A percentile compares a stretch with the other conserved stretches of the same genome.
Conservation (phyloP, 495 filamentous ascomycete species). For the Jackrogersella multiformis region DNA sequence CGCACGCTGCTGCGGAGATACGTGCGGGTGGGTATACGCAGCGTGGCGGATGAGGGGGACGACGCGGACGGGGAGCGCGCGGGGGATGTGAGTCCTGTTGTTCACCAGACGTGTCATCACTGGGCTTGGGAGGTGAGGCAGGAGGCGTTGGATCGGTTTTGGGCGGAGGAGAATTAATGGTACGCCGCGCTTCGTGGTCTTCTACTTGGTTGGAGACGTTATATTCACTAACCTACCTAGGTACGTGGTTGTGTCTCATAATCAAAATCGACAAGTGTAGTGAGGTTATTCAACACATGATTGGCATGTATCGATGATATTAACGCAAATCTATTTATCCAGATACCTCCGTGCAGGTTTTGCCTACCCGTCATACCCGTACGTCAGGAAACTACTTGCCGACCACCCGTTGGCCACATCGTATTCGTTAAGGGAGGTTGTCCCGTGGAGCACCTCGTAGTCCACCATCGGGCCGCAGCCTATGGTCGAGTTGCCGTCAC, state of each 20-base stretch:
- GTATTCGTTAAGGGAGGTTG: constrained; percentile 38
- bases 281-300: background rate
- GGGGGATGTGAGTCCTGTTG: constrained; percentile 59
- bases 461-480: constrained; percentile 38
- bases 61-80: constrained; percentile 47
- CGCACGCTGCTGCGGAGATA: constrained; percentile 58
- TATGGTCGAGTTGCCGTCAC: constrained; percentile 41
- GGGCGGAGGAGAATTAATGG: constrained; percentile 44
- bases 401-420: constrained; percentile 47
- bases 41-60: constrained; percentile 57
- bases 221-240: background rate
- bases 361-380: constrained; percentile 37
- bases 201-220: background rate
- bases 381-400: constrained; percentile 45
- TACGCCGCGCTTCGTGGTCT: background rate
- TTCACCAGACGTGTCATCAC: constrained; percentile 62
- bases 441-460: constrained; percentile 44
- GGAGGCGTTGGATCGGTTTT: constrained; percentile 55
- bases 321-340: background rate
- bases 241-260: background rate
- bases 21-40: constrained; percentile 50
- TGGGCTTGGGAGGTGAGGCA: constrained; percentile 61
- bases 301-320: background rate
- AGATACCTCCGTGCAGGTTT: background rate
- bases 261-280: background rate